phyloP scores from a whole-genome alignment of 1,139 yeast species.

The Yarrowia galli region DNA sequence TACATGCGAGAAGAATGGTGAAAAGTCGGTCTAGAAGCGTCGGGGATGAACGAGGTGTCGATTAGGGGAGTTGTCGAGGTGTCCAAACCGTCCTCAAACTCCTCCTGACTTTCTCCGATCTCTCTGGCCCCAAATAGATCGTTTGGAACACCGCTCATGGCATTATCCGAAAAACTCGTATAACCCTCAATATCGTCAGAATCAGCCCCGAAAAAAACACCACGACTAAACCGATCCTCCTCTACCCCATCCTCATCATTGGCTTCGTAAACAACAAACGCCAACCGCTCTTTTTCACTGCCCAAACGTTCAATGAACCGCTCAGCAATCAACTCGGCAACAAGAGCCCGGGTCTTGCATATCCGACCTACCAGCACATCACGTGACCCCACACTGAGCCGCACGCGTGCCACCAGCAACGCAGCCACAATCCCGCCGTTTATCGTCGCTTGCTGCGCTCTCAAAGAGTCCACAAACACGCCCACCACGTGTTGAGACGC shows the following conservation, averaged over 20 bases:
- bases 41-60: background rate
- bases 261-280: constrained; percentile 6
- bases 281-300: constrained; percentile 2
- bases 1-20: background rate
- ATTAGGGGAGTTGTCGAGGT: too few relatives aligned
- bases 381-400: constrained; percentile 15
- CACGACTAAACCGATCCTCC: too few relatives aligned
- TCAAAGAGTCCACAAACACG: constrained; percentile 12
- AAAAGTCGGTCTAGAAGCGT: background rate
- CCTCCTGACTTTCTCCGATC: too few relatives aligned
- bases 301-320: constrained; percentile 1
- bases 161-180: background rate
- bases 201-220: background rate
- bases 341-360: constrained; percentile 10
- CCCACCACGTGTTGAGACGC: constrained; percentile 1
- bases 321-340: constrained; percentile 27
- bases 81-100: too few relatives aligned
- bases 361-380: constrained; percentile 5
- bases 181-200: background rate
- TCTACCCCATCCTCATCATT: background rate
- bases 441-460: background rate
- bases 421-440: constrained; percentile 16
- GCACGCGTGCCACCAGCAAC: constrained; percentile 15
- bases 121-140: too few relatives aligned
- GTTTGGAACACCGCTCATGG: too few relatives aligned